Base-by-base conservation (phyloP, 2,329 filamentous ascomycete genomes). In the Lecanicillium sp. region DNA sequence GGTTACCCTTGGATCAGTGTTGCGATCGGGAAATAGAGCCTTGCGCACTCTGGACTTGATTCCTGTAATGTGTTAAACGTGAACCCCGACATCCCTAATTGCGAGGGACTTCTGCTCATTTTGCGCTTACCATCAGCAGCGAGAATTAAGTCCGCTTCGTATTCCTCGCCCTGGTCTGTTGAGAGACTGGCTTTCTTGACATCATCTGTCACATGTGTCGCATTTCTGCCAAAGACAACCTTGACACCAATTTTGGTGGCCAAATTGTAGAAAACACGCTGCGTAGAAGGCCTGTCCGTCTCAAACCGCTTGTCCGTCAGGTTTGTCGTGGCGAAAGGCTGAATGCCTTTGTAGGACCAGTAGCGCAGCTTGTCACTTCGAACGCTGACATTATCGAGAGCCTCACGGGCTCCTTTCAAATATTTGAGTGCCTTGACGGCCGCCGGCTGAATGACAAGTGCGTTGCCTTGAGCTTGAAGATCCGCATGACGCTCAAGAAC, bases 271-370 rank as follows among this genome's bases (percentile, higher is more conserved):
- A 49, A 9, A 2, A 15, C 48, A 3, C 39, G 37, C 17, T 33
- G 36, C 29, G 37, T 39, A 29, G 35, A 49, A 24, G 39, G 51
- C 30, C 47, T 35, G 21, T 44, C 51, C 43, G 38, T 53, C 41
- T 51, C 49, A 37, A 55, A 55, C 7, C 51, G 51, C 29, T 21
- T 37, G 5, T 39, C 47, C 20, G n/a, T 7, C 17, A 44, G 32
- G 7, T 11, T 7, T 15, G 40, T 19, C 21, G 5, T 19, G 6
- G 40, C 35, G 27, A 49, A 49, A 5, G 47, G 39, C 26, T 27
- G 27, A 11, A 44, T 40, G 32, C 40, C 35, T 21, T 36, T 19
- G 33, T 44, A 49, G 17, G 47, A 49, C 47, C 47, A 49, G 40
- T 44, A 44, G 20, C 40, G 33, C 1, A 49, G 47, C 14, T 7